These are phyloP conservation scores for Ambrosiella xylebori DNA, from an alignment of 2,329 filamentous ascomycete genomes.

Conservation along the genomic window DNA sequence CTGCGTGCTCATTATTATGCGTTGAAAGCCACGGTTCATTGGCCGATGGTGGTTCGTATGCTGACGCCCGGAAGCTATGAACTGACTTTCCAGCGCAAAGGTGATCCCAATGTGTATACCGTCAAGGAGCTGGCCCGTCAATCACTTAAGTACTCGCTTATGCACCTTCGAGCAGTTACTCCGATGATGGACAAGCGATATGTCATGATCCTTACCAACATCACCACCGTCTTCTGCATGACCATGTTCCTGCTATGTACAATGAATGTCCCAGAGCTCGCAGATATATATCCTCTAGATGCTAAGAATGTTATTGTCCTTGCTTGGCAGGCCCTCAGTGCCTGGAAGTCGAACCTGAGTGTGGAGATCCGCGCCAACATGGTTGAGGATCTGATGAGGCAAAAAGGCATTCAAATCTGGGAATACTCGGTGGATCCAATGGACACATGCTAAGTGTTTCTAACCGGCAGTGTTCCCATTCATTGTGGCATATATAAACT, in stretches of 20 bases:
- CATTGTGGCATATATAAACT: no score
- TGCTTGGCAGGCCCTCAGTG: constrained; percentile 7
- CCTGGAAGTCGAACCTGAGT: constrained; percentile 8
- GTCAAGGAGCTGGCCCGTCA: constrained; percentile 3
- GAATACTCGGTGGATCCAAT: background rate
- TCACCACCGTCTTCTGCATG: constrained; percentile 12
- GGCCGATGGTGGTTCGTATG: constrained; percentile 15
- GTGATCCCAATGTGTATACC: background rate
- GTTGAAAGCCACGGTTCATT: constrained; percentile 14
- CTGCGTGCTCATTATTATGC: constrained; percentile 15
- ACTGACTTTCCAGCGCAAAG: background rate
- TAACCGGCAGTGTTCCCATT: background rate
- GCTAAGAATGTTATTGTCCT: constrained; percentile 3
- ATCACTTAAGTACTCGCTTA: constrained; percentile 10
- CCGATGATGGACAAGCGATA: constrained; percentile 14
- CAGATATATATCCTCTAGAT: constrained; percentile 11
- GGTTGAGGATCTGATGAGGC: background rate
- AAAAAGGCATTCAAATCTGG: background rate
- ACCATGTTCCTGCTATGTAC: constrained; percentile 14
- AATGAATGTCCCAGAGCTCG: constrained; percentile 7
- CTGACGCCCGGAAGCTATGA: constrained; percentile 3
- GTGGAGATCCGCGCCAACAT: constrained; percentile 2
- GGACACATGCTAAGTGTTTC: background rate
- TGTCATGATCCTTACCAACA: constrained; percentile 14
- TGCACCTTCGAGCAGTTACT: constrained; percentile 14